These are phyloP conservation scores for Alternaria viburni DNA, from an alignment of 2,329 filamentous ascomycete genomes.

Conservation along the genomic window DNA sequence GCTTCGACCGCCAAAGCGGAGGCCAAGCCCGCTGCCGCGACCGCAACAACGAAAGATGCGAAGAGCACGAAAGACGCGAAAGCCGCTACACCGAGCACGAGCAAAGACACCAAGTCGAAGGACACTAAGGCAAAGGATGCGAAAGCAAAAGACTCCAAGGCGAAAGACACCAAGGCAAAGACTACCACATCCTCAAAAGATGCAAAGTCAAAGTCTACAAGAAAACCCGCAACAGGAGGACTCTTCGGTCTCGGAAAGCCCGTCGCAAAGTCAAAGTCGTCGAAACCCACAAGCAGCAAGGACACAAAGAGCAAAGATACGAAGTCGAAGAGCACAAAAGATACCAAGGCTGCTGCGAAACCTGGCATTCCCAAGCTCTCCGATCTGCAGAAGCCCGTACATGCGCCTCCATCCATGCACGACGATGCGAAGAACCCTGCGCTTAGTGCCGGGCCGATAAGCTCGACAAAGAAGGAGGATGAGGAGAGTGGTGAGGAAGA, in stretches of 20 bases:
- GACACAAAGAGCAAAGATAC: slow-evolving; percentile 1
- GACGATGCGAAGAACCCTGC: slow-evolving; percentile 33
- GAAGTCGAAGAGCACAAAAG: neutral
- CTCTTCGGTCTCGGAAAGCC: slow-evolving; percentile 9
- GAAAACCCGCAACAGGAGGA: slow-evolving; percentile 8
- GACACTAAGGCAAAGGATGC: slow-evolving; percentile 1
- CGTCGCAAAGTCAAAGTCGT: slow-evolving; percentile 4
- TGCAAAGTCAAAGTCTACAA: neutral
- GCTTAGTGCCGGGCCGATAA: slow-evolving; percentile 28
- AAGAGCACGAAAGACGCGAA: neutral
- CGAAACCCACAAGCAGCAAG: slow-evolving; percentile 7
- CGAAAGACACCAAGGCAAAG: slow-evolving; percentile 3
- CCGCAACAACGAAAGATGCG: neutral
- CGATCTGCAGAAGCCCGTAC: slow-evolving; percentile 26
- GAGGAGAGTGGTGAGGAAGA: slow-evolving; percentile 8
- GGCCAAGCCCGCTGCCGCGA: neutral
- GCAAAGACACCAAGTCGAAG: slow-evolving; percentile 4
- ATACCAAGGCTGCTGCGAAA: neutral
- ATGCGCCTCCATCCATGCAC: slow-evolving; percentile 31
- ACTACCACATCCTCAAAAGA: neutral
- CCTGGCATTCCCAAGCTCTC: slow-evolving; percentile 22
- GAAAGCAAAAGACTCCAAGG: neutral
- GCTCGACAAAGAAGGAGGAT: slow-evolving; percentile 16
- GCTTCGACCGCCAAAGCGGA: neutral
- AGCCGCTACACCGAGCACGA: neutral